Base-by-base conservation (phyloP, 2,329 filamentous ascomycete species). In the Alternaria postmessia region DNA sequence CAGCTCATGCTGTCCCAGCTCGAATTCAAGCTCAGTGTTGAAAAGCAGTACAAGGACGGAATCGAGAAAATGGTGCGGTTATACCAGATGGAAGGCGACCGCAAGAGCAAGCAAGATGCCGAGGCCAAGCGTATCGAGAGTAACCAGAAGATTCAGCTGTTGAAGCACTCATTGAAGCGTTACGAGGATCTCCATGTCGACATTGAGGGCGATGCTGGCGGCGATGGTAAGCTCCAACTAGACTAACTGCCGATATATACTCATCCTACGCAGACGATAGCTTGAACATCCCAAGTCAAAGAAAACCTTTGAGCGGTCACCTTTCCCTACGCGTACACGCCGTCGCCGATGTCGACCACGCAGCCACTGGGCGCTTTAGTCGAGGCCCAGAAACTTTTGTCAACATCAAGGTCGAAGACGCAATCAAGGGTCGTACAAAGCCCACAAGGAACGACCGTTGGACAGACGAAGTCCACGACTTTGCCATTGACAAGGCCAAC, bases 41-140 rank as follows among this genome's bases (percentile, higher is more conserved):
- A 99, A 79, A 96, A 97, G 78, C 95, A 99, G 81, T 99, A 99
- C 81, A 93, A 98, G 68, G 96, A 96, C 75, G 95, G 95, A 63
- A 95, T 99, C 70, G 95, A 99, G 81, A 99, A 99, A 83, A 98
- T 99, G 95, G 92, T 97, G 47, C 93, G 95, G 78, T 85, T 99
- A 36, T 99, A 99, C 77, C 90, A 95, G 76, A 95, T 98, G 86
- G 95, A 98, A 79, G 94, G 95, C 30, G 95, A 99, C 77, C 89
- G 94, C 70, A 97, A 97, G 84, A 98, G 94, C 82, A 92, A 91
- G 78, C 89, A 91, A 59, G 95, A 99, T 79, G 95, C 95, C 42
- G 93, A 96, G 71, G 92, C 90, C 51, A 89, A 93, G 74, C 88
- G 91, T 59, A 90, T 96, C 62, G 95, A 99, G 81, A 98, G 94